Percentiles rank a stretch among this genome's conserved stretches.
Evolutionary conservation across 2,329 filamentous ascomycete genomes (phyloP).

Genomic region (Lachnellula occidentalis): DNA sequence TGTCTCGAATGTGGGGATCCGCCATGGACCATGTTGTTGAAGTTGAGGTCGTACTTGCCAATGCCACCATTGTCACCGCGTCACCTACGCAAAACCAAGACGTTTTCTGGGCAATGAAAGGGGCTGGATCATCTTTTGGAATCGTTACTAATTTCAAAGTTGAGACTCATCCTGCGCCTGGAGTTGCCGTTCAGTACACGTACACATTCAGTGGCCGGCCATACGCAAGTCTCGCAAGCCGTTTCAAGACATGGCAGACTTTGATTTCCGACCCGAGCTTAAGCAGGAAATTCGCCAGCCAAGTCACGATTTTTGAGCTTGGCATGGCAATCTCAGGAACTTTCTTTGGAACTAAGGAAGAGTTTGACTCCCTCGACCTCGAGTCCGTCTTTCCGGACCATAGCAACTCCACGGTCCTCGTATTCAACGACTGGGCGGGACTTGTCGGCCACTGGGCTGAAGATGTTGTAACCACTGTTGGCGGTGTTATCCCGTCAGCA

Average conservation of each 20-base stretch:
- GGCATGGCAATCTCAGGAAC: conserved; percentile 54
- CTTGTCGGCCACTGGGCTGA: conserved; percentile 49
- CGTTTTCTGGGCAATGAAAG: conserved; percentile 32
- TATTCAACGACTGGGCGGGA: conserved; percentile 58
- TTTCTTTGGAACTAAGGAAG: conserved; percentile 53
- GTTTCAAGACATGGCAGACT: conserved; percentile 54
- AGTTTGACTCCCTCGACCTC: conserved; percentile 50
- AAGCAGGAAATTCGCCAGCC: conserved; percentile 52
- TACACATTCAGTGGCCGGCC: conserved; percentile 48
- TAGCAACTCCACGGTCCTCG: conserved; percentile 36
- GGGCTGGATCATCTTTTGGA: conserved; percentile 33
- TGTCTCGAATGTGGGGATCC: conserved; percentile 44
- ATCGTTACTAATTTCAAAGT: conserved; percentile 31
- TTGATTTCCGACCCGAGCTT: conserved; percentile 49
- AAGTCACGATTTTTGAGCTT: conserved; percentile 49
- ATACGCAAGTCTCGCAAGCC: conserved; percentile 40
- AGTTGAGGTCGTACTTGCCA: conserved; percentile 41
- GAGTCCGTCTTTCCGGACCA: conserved; percentile 40
- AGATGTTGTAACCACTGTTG: conserved; percentile 31
- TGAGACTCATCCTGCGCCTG: conserved; percentile 49
- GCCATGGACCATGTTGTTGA: conserved; percentile 45
- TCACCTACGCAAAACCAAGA: conserved; percentile 26
- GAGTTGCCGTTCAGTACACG: conserved; percentile 51
- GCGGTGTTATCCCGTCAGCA: not conserved
- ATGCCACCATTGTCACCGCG: conserved; percentile 25